A percentile compares a stretch with the other conserved stretches of the same genome.
These are phyloP conservation scores for Basidiobolus meristosporus DNA, from an alignment of 371 early-diverging fungal genomes.

Conservation along the genomic window DNA sequence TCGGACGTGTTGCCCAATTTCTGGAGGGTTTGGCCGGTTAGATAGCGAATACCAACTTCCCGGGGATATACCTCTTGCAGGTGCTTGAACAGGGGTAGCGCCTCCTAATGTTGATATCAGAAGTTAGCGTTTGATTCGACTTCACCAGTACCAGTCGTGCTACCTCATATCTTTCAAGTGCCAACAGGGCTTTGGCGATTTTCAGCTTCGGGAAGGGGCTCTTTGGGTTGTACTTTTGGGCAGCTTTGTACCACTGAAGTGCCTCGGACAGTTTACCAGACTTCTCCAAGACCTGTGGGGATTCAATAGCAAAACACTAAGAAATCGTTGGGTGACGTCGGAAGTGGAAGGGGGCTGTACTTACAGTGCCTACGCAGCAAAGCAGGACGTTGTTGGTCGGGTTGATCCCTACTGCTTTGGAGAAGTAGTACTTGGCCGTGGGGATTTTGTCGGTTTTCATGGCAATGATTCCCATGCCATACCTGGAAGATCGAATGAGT, in stretches of 20 bases:
- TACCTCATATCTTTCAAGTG: constrained; percentile 16
- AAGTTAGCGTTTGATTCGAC: too few relatives aligned
- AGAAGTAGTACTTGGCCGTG: constrained; percentile 38
- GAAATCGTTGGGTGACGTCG: too few relatives aligned
- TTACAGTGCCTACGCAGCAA: constrained; percentile 24
- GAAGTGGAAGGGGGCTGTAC: too few relatives aligned
- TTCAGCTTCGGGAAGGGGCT: constrained; percentile 22
- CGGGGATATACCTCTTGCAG: too few relatives aligned
- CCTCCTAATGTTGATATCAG: too few relatives aligned
- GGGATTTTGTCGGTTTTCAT: constrained; percentile 35
- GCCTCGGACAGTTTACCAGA: not conserved
- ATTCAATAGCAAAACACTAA: too few relatives aligned
- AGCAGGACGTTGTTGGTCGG: constrained; percentile 30
- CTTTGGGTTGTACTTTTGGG: constrained; percentile 12
- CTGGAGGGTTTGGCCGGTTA: too few relatives aligned
- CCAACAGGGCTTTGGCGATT: constrained; percentile 24
- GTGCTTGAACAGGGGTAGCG: too few relatives aligned
- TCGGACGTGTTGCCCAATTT: constrained; percentile 1
- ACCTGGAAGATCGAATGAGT: constrained; percentile 17
- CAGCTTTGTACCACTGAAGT: constrained; percentile 7
- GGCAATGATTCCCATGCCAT: constrained; percentile 42
- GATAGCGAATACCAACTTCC: too few relatives aligned
- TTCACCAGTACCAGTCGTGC: too few relatives aligned
- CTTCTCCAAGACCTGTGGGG: constrained; percentile 7
- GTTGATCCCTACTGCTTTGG: constrained; percentile 35